phyloP scores from a whole-genome alignment of 1,284 basidiomycete genomes.

The Malassezia vespertilionis region DNA sequence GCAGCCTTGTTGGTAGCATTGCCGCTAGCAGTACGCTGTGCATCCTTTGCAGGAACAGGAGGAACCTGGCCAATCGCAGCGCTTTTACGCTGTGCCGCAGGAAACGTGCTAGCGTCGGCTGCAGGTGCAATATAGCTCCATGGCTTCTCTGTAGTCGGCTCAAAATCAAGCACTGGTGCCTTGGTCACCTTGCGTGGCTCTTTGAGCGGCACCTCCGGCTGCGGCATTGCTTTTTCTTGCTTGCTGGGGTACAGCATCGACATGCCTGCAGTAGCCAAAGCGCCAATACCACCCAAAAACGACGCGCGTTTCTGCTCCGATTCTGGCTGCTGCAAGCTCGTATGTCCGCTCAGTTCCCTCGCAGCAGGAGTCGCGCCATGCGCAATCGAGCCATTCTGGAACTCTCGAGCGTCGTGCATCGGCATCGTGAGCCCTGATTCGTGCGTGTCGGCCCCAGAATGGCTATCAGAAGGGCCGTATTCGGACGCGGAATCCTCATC shows the following conservation, averaged over 20 bases:
- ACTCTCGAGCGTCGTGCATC: slow-evolving; percentile 16
- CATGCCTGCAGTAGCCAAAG: background rate
- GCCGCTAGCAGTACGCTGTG: too few species aligned
- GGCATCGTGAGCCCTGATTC: slow-evolving; percentile 8
- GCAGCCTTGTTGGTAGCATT: too few species aligned
- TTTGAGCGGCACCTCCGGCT: slow-evolving; percentile 3
- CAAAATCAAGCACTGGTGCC: too few species aligned
- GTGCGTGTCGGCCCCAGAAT: slow-evolving; percentile 4
- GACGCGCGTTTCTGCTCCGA: background rate
- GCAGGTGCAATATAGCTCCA: too few species aligned
- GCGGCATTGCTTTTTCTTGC: background rate
- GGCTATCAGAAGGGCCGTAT: too few species aligned
- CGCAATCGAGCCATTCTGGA: background rate
- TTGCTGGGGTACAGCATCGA: slow-evolving; percentile 4
- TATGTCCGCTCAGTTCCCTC: background rate
- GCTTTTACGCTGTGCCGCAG: too few species aligned
- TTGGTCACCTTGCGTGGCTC: too few species aligned
- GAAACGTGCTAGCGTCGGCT: too few species aligned
- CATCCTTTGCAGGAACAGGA: too few species aligned
- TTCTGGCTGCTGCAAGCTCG: background rate
- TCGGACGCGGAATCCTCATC: background rate
- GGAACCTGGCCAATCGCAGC: too few species aligned
- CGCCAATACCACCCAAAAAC: slow-evolving; percentile 1
- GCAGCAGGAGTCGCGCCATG: background rate
- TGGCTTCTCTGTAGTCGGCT: too few species aligned